Evolutionary conservation across 257 asterid genomes (phyloP), one percentile per base, ranked within the genome.

Genomic region (Solanum corneliomulleri): DNA sequence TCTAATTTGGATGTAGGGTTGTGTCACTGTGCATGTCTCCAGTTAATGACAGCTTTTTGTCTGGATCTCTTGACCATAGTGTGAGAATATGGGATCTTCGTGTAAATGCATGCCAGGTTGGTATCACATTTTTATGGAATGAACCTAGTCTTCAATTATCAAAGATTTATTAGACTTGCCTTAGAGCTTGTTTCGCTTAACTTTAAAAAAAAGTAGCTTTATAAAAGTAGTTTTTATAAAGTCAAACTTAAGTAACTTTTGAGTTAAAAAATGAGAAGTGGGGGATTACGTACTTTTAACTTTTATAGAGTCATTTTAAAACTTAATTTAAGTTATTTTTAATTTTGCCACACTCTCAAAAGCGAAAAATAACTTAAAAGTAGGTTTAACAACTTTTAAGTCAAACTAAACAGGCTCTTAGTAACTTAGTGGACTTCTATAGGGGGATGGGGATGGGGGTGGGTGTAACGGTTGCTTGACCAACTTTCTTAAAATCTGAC

Each of bases 1-100:
- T 87, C 76, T 78, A 83, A 80, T 14, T 86, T 90, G 72, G 85
- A 56, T 88, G 80, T 86, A 97, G 99, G 96, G 96, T 97, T 87
- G 98, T 94, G 87, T 97, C 99, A 39, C 91, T 97, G 88, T 94
- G 99, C 94, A 97, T 97, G 99, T 97, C 98, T 89, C 99, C 99
- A 0, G 91, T 96, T 85, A 94, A 97, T 44, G 99, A 97, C 86
- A 88, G 96, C 89, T 97, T 97, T 93, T 95, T 97, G 99, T 95
- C 99, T 47, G 99, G 99, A 86, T 97, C 99, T 91, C 94, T 97
- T 88, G 99, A 97, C 88, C 99, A 96, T 90, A 94, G 91, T 90
- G 98, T 94, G 70, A 92, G 98, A 66, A 94, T 96, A 89, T 97
- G 99, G 99, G 99, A 97, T 91, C 96, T 97, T 82, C 98, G 99